Base-by-base conservation (phyloP, 805 yeast genomes). In the Metschnikowia corniflorae region DNA sequence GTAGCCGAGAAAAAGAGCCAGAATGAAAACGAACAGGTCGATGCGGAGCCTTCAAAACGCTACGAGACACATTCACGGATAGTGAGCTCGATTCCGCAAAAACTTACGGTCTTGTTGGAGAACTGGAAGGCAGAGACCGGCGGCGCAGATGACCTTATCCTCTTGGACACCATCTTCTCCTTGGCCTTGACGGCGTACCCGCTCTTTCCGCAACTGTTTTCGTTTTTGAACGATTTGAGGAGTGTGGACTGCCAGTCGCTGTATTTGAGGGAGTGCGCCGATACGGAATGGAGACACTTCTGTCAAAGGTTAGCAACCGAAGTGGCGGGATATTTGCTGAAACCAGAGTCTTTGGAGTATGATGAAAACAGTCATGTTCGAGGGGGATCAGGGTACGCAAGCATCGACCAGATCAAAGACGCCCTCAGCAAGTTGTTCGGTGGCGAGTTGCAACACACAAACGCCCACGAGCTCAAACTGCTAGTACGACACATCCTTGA, bases 171-270 rank as follows among this genome's bases (percentile, higher is more conserved):
- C 4, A 53, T 64, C 8, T 46, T 57, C 10, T 53, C 71, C 5
- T 43, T 68, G 27, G 51, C 67, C 6, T 43, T 58, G 10, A 40
- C 57, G 6, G 46, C 57, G 7, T 68, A 68, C 42, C 71, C 71
- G 4, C 35, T 55, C 1, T 37, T 57, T 3, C 42, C 56, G 2
- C 40, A 55, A 24, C 65, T 70, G 28, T 65, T 62, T 30, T 34
- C 65, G n/a, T 44, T 63, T 10, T 58, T 49, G 35, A 66, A 67
- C 39, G 73, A 68, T 37, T 49, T 68, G 28, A 43, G 47, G 21
- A 56, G 52, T 17, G 46, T 68, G 4, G 43, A 39, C 16, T 26
- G 51, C 15, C 33, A 39, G 1, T 34, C 34, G 13, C 26, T 31
- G 6, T 42, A 46, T 8, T 44, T 65, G 19, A 30, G 16, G 5